Evolutionary conservation across 163 green algal genomes (phyloP).

Genomic region (Chlamydomonas reinhardtii): DNA sequence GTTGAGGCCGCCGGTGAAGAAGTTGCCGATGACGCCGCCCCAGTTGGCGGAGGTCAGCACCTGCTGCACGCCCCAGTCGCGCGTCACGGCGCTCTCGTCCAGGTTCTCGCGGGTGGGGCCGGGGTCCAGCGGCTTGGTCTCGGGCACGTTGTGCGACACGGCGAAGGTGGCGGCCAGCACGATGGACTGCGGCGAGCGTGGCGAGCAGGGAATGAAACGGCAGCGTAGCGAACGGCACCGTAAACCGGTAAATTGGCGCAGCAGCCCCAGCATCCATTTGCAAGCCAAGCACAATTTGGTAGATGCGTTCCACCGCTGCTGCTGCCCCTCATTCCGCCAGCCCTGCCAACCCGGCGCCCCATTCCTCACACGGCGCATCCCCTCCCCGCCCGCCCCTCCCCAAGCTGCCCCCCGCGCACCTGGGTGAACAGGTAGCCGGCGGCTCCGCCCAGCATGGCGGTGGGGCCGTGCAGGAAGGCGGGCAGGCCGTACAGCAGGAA

Average conservation of each 20-base stretch:
- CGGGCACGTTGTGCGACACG: constrained; percentile 87
- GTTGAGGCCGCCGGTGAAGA: constrained; percentile 91
- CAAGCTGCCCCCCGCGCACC: too few relatives aligned
- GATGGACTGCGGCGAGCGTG: constrained; percentile 78
- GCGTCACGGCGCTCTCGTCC: constrained; percentile 36
- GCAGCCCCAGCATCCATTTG: too few relatives aligned
- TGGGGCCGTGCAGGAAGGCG: constrained; percentile 64
- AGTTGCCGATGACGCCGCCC: constrained; percentile 84
- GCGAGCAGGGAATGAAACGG: too few relatives aligned
- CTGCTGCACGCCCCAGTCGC: constrained; percentile 89
- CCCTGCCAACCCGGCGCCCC: too few relatives aligned
- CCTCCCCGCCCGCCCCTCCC: too few relatives aligned
- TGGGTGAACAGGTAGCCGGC: constrained; percentile 73
- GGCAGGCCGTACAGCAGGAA: constrained; percentile 73
- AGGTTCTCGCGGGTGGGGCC: constrained; percentile 49
- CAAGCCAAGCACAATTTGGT: too few relatives aligned
- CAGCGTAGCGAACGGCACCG: too few relatives aligned
- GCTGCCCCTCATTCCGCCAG: too few relatives aligned
- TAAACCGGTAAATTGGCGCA: too few relatives aligned
- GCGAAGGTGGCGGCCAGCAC: constrained; percentile 86
- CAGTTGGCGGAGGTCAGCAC: constrained; percentile 87
- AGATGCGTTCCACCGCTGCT: too few relatives aligned
- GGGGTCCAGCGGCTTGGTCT: constrained; percentile 76
- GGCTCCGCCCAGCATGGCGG: constrained; percentile 60
- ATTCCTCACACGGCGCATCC: too few relatives aligned